Evolutionary conservation across 805 yeast species (phyloP).

Genomic region (Nakazawaea molendinolei): DNA sequence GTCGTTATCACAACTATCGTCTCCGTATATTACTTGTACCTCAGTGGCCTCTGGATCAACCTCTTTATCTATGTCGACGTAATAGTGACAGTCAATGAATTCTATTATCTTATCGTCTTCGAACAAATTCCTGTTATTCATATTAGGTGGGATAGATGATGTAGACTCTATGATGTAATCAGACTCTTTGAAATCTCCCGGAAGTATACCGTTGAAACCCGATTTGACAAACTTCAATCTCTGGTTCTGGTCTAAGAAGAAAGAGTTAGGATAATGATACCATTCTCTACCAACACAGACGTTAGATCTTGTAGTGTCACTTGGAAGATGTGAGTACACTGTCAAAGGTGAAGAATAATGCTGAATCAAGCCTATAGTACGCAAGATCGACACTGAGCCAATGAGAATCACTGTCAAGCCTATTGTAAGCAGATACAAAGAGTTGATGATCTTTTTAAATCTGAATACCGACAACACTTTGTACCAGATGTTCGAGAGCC

Average conservation of each 20-base stretch:
- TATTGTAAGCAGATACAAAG: background rate
- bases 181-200: slow-evolving; percentile 69
- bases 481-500: slow-evolving; percentile 12
- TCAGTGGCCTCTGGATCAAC: slow-evolving; percentile 41
- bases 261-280: slow-evolving; percentile 88
- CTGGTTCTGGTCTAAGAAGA: slow-evolving; percentile 60
- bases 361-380: slow-evolving; percentile 52
- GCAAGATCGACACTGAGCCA: slow-evolving; percentile 32
- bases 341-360: slow-evolving; percentile 73
- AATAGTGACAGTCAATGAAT: slow-evolving; percentile 55
- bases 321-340: slow-evolving; percentile 42
- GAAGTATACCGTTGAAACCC: slow-evolving; percentile 82
- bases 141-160: slow-evolving; percentile 47
- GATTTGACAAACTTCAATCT: slow-evolving; percentile 64
- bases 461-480: background rate
- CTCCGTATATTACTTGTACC: slow-evolving; percentile 19
- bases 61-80: slow-evolving; percentile 54
- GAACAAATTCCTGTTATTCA: slow-evolving; percentile 71
- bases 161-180: slow-evolving; percentile 28
- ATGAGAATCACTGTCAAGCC: slow-evolving; percentile 12
- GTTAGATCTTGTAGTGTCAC: slow-evolving; percentile 27
- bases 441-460: background rate
- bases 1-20: slow-evolving; percentile 18
- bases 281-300: slow-evolving; percentile 94
- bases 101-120: slow-evolving; percentile 50